Percentiles rank a stretch among this genome's conserved stretches.
These are phyloP conservation scores for Oenanthe sinensis DNA, from an alignment of 129 eudicot genomes.

Conservation along the genomic window DNA sequence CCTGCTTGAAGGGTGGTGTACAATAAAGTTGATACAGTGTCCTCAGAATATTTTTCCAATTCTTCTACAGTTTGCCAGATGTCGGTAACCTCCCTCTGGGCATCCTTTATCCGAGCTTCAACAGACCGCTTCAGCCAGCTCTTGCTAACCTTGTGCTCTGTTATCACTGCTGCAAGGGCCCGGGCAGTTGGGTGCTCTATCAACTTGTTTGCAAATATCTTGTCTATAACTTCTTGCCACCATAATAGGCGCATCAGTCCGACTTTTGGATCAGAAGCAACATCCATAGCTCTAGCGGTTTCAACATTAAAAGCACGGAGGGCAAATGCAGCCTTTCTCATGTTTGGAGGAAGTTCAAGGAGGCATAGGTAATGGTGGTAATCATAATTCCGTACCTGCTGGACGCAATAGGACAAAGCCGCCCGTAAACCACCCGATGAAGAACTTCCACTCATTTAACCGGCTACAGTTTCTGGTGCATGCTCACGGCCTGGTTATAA, in stretches of 20 bases:
- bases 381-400: constrained; percentile 90
- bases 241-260: constrained; percentile 95
- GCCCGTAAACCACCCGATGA: constrained; percentile 49
- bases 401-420: constrained; percentile 90
- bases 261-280: constrained; percentile 87
- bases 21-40: constrained; percentile 74
- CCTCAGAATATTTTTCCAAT: constrained; percentile 79
- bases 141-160: constrained; percentile 70
- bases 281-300: constrained; percentile 84
- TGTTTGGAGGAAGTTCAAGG: constrained; percentile 79
- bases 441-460: constrained; percentile 54
- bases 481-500: constrained; percentile 11
- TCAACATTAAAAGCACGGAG: constrained; percentile 93
- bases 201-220: constrained; percentile 59
- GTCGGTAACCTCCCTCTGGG: constrained; percentile 58
- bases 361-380: constrained; percentile 95
- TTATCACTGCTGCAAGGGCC: constrained; percentile 59
- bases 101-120: constrained; percentile 84
- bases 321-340: constrained; percentile 91
- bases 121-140: constrained; percentile 89
- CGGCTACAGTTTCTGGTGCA: constrained; percentile 20
- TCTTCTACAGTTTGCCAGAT: constrained; percentile 58
- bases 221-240: constrained; percentile 96
- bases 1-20: constrained; percentile 88
- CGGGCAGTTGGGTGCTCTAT: constrained; percentile 88